Conservation (phyloP, 139 green algal genomes). For the Dunaliella sp. region DNA sequence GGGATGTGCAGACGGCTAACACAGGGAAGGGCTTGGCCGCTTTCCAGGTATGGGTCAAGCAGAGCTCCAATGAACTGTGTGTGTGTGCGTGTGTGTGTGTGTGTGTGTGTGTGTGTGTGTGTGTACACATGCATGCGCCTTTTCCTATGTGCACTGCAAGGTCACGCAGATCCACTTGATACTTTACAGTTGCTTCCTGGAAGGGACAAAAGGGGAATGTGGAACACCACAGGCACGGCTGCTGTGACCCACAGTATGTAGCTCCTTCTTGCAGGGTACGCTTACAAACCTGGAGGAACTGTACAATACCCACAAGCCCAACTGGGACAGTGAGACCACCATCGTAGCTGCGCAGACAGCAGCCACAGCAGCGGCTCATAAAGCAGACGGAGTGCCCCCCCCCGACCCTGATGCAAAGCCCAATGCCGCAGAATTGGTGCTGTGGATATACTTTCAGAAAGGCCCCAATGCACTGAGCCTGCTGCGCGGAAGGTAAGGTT, state of each 20-base stretch:
- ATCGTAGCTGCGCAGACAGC: neutral
- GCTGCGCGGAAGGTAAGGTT: neutral
- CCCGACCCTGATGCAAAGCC: neutral
- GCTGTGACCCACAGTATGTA: too few species aligned
- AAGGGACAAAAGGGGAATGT: too few species aligned
- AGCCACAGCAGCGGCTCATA: neutral
- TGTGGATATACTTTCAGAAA: neutral
- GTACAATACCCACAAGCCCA: neutral
- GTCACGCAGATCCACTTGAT: too few species aligned
- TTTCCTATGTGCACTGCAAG: too few species aligned
- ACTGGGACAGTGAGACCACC: neutral
- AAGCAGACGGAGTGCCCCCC: neutral
- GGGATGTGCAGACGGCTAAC: neutral
- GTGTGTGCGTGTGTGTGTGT: too few species aligned
- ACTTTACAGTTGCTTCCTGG: too few species aligned
- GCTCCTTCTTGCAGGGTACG: neutral
- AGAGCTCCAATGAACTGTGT: too few species aligned
- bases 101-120: too few species aligned
- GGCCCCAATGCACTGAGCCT: neutral
- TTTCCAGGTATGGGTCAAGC: neutral
- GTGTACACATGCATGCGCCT: too few species aligned
- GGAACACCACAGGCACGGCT: too few species aligned
- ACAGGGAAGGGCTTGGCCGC: neutral
- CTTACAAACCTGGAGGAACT: neutral
- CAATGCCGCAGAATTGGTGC: neutral